Evolutionary conservation across 1,139 yeast species (phyloP).

Genomic region (Yamadazyma sp.): DNA sequence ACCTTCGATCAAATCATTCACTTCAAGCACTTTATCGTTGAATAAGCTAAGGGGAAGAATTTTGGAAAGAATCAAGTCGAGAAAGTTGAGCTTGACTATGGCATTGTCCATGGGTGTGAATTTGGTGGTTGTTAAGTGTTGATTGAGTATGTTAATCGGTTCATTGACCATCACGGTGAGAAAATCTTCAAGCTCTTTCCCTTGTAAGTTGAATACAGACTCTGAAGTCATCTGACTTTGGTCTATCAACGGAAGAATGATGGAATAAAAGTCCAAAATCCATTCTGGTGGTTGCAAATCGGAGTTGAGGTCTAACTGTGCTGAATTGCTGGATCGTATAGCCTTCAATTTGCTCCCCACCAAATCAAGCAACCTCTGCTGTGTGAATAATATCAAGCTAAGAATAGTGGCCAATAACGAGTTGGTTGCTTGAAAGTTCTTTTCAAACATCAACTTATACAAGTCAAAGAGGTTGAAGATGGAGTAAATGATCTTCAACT

Average conservation of each 20-base stretch:
- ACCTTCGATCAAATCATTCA: conserved; percentile 35
- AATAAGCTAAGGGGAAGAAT: conserved; percentile 47
- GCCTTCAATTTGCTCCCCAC: conserved; percentile 43
- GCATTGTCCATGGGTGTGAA: conserved; percentile 33
- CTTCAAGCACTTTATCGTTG: conserved; percentile 37
- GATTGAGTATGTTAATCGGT: conserved; percentile 47
- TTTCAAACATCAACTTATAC: conserved; percentile 68
- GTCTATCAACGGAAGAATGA: conserved; percentile 52
- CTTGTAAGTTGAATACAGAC: conserved; percentile 39
- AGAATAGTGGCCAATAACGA: conserved; percentile 25
- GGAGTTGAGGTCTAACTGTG: conserved; percentile 41
- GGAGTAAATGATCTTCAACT: conserved; percentile 54
- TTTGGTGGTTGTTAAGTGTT: conserved; percentile 31
- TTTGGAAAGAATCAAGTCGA: conserved; percentile 59
- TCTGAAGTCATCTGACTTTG: conserved; percentile 28
- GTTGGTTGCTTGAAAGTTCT: conserved; percentile 30
- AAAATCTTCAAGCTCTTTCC: conserved; percentile 32
- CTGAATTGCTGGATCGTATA: conserved; percentile 38
- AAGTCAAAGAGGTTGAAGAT: conserved; percentile 64
- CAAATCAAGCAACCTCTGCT: conserved; percentile 41
- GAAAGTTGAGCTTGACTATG: conserved; percentile 56
- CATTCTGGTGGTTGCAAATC: conserved; percentile 74
- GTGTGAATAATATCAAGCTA: conserved; percentile 30
- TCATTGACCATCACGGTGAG: conserved; percentile 41
- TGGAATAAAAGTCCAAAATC: conserved; percentile 59